Conservation (phyloP, 1,284 basidiomycete species). For the Sanguinoderma infundibulare region DNA sequence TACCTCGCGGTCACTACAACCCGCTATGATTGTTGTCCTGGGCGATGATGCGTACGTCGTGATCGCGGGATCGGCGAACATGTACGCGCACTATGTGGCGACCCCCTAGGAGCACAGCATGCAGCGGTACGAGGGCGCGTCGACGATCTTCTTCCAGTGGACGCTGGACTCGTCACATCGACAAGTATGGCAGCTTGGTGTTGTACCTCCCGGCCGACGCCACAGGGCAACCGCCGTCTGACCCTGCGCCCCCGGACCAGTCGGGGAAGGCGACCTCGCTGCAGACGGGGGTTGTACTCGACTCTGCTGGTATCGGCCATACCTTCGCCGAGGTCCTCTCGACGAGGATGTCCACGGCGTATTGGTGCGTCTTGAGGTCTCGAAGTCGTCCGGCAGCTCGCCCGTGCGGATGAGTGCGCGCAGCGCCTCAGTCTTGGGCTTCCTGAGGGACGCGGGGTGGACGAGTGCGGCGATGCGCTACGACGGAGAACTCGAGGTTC, state of each 20-base stretch:
- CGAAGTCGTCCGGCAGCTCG: constrained; percentile 6
- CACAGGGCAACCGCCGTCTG: constrained; percentile 52
- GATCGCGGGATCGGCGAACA: constrained; percentile 80
- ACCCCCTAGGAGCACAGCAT: constrained; percentile 78
- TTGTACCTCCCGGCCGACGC: constrained; percentile 60
- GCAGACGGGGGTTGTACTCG: constrained; percentile 69
- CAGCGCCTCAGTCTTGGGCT: constrained; percentile 1
- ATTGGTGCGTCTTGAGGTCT: constrained; percentile 6
- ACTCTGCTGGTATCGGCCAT: constrained; percentile 59
- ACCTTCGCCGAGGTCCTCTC: constrained; percentile 68
- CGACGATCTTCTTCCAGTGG: constrained; percentile 79
- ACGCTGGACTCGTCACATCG: constrained; percentile 82
- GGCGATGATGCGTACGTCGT: constrained; percentile 74
- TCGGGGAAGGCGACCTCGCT: constrained; percentile 71
- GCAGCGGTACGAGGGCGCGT: constrained; percentile 84
- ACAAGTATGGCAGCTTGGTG: constrained; percentile 73
- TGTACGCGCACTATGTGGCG: constrained; percentile 78
- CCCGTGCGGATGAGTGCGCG: constrained; percentile 7
- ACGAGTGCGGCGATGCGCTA: constrained; percentile 10
- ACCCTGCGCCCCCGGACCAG: constrained; percentile 70
- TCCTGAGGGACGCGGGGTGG: constrained; percentile 6
- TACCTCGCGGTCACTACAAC: too few relatives aligned
- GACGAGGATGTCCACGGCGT: constrained; percentile 16
- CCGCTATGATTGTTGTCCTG: too few relatives aligned
- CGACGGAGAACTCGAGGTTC: too few relatives aligned